Conservation (phyloP, 139 green algal genomes). For the Chlamydomonas eustigma region DNA sequence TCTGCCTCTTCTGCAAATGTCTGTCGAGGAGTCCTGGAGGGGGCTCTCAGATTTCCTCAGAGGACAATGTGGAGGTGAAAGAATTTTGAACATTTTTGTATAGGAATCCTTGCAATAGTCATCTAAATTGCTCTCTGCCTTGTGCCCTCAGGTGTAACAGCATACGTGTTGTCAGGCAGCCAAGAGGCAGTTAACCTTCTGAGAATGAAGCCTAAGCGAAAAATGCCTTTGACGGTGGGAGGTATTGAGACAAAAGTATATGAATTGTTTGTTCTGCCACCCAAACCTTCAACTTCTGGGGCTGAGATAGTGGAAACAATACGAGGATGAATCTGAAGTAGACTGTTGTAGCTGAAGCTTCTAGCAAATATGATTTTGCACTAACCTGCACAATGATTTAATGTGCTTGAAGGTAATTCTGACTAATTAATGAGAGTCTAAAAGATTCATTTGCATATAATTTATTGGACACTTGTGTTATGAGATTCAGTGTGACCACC, state of each 20-base stretch:
- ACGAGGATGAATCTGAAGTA: no score
- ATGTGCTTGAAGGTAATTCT: no score
- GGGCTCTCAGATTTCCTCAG: conserved; percentile 59
- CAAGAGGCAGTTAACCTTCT: conserved; percentile 48
- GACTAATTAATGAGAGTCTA: no score
- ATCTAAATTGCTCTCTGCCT: neutral
- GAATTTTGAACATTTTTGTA: neutral
- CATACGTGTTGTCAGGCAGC: conserved; percentile 65
- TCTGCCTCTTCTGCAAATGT: neutral
- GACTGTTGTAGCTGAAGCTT: no score
- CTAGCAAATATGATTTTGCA: no score
- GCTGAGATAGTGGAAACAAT: no score
- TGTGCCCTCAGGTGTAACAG: neutral
- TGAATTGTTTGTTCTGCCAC: conserved; percentile 1
- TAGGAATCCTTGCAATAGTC: neutral
- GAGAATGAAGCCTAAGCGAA: conserved; percentile 48
- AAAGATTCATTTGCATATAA: no score
- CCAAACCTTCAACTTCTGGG: no score
- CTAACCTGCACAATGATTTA: no score
- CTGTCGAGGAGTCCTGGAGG: conserved; percentile 46
- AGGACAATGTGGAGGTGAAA: conserved; percentile 33
- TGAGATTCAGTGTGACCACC: no score
- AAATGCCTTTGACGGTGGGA: conserved; percentile 54
- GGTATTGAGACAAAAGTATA: conserved; percentile 40
- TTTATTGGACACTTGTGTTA: no score